Percentiles rank a stretch among this genome's conserved stretches.
These are phyloP conservation scores for Fusarium incarnatum DNA, from an alignment of 2,329 filamentous ascomycete genomes.

Conservation along the genomic window DNA sequence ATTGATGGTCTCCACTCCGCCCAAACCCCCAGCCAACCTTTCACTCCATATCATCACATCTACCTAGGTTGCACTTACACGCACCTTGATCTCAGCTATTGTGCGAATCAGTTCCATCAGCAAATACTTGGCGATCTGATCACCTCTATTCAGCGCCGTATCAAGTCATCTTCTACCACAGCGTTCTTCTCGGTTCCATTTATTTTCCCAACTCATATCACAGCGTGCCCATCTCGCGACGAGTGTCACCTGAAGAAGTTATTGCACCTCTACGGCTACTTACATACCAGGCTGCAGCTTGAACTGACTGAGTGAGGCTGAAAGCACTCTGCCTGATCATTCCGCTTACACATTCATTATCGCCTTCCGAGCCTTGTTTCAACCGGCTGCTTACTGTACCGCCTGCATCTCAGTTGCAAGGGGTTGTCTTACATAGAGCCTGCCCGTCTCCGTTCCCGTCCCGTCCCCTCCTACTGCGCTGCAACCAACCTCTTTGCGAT, in stretches of 20 bases:
- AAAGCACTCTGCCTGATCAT: constrained; percentile 16
- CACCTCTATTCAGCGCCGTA: not conserved
- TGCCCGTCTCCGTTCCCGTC: not conserved
- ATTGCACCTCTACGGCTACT: not conserved
- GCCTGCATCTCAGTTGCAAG: constrained; percentile 23
- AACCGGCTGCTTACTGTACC: constrained; percentile 4
- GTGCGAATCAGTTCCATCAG: not conserved
- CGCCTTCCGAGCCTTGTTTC: constrained; percentile 25
- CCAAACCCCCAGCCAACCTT: not conserved
- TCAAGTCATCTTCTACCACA: not conserved
- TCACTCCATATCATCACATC: not conserved
- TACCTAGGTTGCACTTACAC: not conserved
- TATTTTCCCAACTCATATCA: not conserved
- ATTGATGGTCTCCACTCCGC: not conserved
- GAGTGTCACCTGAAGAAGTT: not conserved
- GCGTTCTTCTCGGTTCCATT: not conserved
- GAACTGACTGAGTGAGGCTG: constrained; percentile 13
- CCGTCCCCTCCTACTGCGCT: constrained; percentile 6
- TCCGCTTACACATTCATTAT: constrained; percentile 22
- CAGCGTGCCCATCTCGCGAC: not conserved
- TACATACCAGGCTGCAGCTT: not conserved
- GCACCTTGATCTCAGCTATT: not conserved
- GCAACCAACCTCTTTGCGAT: constrained; percentile 12
- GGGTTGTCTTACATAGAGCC: constrained; percentile 24
- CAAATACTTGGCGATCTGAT: not conserved